Conservation (phyloP, 2,329 filamentous ascomycete species). For the Claviceps fusiformis region DNA sequence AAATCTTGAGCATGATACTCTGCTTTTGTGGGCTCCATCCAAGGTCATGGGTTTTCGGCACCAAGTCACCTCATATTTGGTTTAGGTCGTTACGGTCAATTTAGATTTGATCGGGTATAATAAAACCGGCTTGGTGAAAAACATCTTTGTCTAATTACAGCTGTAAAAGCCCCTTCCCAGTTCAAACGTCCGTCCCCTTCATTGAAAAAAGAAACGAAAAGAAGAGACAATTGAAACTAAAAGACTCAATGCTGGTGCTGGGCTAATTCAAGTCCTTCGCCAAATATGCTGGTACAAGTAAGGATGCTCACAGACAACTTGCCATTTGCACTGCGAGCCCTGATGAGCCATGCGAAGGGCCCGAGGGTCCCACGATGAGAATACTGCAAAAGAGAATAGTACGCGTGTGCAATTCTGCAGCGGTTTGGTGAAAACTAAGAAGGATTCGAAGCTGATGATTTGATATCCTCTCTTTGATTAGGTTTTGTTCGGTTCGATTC, state of each 20-base stretch:
- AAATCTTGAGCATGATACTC: background rate
- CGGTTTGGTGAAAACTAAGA: background rate
- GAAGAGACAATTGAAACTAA: slow-evolving; percentile 6
- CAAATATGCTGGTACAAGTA: slow-evolving; percentile 22
- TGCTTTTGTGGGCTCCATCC: background rate
- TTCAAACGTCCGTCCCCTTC: slow-evolving; percentile 6
- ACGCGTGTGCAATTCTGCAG: background rate
- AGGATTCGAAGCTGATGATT: background rate
- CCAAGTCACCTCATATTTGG: background rate
- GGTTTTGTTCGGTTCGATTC: background rate
- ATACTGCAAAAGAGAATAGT: background rate
- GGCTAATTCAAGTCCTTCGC: slow-evolving; percentile 11
- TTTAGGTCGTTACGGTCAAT: background rate
- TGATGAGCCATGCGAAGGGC: background rate
- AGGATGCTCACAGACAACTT: slow-evolving; percentile 4
- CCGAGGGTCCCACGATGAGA: background rate
- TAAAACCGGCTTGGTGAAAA: slow-evolving; percentile 13
- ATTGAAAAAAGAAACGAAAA: background rate
- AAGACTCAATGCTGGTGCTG: slow-evolving; percentile 14
- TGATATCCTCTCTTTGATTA: background rate
- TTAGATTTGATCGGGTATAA: slow-evolving; percentile 9
- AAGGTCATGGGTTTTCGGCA: background rate
- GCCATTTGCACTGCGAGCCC: background rate
- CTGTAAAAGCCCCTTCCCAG: slow-evolving; percentile 5
- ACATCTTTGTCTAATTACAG: slow-evolving; percentile 22